Conservation (phyloP, 768 basidiomycete species). For the Fistulinella prunicolor region DNA sequence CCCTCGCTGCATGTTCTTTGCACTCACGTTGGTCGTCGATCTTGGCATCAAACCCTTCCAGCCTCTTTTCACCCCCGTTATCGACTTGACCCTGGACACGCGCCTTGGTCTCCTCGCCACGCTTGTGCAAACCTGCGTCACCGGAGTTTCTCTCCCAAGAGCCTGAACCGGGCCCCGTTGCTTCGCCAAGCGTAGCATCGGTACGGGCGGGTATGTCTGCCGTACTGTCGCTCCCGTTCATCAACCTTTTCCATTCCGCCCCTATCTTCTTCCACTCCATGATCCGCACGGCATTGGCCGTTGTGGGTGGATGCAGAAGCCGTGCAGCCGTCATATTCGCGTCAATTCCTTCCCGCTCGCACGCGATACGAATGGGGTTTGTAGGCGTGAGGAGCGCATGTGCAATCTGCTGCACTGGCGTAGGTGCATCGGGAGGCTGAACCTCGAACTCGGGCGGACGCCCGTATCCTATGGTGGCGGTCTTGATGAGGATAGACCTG, state of each 20-base stretch:
- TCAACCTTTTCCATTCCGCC: slow-evolving; percentile 16
- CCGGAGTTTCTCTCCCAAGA: not conserved
- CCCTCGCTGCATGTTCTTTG: not conserved
- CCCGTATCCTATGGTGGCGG: slow-evolving; percentile 49
- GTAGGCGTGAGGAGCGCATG: slow-evolving; percentile 35
- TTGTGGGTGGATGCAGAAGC: slow-evolving; percentile 11
- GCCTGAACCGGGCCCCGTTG: not conserved
- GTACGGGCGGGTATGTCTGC: not conserved
- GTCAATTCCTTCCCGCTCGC: slow-evolving; percentile 27
- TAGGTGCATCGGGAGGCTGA: slow-evolving; percentile 42
- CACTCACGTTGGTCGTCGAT: slow-evolving; percentile 5
- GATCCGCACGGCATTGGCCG: slow-evolving; percentile 9
- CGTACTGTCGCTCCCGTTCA: not conserved
- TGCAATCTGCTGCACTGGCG: slow-evolving; percentile 41
- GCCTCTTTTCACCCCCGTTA: not conserved
- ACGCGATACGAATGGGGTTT: slow-evolving; percentile 25
- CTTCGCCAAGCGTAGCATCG: not conserved
- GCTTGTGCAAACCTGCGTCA: not conserved
- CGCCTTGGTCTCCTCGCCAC: slow-evolving; percentile 5
- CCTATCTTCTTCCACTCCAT: slow-evolving; percentile 23
- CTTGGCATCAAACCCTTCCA: slow-evolving; percentile 1
- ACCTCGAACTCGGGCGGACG: slow-evolving; percentile 45
- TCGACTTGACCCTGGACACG: not conserved
- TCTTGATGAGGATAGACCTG: slow-evolving; percentile 52
- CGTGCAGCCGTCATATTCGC: slow-evolving; percentile 12